A percentile compares a stretch with the other conserved stretches of the same genome.
Evolutionary conservation across 139 green algal genomes (phyloP).

Genomic region (Volvox africanus): DNA sequence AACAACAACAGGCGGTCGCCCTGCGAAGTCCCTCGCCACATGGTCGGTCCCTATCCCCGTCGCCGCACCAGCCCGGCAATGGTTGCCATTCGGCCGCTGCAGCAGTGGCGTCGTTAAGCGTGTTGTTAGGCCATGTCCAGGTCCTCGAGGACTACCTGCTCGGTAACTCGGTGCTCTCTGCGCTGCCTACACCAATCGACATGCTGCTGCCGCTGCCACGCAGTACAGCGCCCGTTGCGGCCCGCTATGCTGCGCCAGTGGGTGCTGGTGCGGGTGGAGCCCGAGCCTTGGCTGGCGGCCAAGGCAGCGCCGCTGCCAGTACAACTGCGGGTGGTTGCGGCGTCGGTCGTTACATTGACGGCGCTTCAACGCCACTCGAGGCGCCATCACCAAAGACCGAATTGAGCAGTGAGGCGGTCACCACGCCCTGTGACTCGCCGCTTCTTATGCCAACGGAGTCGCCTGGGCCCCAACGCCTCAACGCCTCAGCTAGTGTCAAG

Average conservation of each 20-base stretch:
- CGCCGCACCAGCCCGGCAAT: background rate
- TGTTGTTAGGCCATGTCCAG: conserved; percentile 5
- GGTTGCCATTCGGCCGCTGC: background rate
- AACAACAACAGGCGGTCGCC: background rate
- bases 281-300: background rate
- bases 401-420: background rate
- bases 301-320: background rate
- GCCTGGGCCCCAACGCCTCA: background rate
- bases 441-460: conserved; percentile 12
- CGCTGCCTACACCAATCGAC: background rate
- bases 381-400: background rate
- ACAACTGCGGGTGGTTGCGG: background rate
- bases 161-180: background rate
- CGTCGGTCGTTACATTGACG: background rate
- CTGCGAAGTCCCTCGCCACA: background rate
- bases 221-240: background rate
- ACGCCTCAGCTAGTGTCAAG: background rate
- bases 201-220: conserved; percentile 19
- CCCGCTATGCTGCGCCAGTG: background rate
- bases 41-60: background rate
- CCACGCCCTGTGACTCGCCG: background rate
- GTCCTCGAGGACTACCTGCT: conserved; percentile 30
- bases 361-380: background rate
- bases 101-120: background rate
- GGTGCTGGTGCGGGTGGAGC: background rate